Evolutionary conservation across 108 stramenopile genomes (phyloP).

Genomic region (Aurantiochytrium sp.): DNA sequence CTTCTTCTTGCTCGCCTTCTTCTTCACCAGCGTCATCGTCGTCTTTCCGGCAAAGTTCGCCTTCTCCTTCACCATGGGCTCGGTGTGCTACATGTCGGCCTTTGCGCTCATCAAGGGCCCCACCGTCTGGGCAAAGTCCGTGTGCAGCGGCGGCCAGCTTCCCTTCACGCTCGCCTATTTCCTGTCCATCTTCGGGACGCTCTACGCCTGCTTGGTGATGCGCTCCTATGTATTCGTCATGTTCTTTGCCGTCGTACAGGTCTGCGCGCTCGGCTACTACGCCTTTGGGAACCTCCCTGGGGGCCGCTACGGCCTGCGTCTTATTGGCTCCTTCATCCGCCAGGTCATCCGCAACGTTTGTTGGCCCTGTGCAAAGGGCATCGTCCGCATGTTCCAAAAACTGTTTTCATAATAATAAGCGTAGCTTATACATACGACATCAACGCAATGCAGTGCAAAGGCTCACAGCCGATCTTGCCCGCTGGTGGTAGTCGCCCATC

Average conservation of each 20-base stretch:
- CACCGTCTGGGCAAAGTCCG: neutral
- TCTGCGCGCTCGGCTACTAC: conserved; percentile 21
- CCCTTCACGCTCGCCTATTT: conserved; percentile 15
- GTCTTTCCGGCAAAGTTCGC: conserved; percentile 22
- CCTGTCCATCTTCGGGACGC: conserved; percentile 17
- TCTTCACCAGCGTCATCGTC: neutral
- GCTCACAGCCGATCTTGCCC: too few relatives aligned
- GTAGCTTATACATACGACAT: too few relatives aligned
- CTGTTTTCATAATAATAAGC: neutral
- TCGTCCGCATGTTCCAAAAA: neutral
- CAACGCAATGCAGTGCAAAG: too few relatives aligned
- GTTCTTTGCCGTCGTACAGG: conserved; percentile 19
- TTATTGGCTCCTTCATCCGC: neutral
- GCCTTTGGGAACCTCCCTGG: conserved; percentile 13
- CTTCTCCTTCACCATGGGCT: conserved; percentile 21
- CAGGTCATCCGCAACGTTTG: neutral
- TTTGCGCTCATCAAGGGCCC: conserved; percentile 30
- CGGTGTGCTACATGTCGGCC: neutral
- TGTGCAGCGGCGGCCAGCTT: neutral
- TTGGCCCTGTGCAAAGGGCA: conserved; percentile 23
- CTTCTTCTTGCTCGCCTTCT: conserved; percentile 6
- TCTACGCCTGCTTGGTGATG: neutral
- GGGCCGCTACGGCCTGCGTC: neutral
- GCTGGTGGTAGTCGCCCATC: too few relatives aligned
- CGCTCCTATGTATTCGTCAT: conserved; percentile 13